Evolutionary conservation across 345 rosid species (phyloP), one percentile per base, ranked within the genome.

Genomic region (Combretum micranthum): DNA sequence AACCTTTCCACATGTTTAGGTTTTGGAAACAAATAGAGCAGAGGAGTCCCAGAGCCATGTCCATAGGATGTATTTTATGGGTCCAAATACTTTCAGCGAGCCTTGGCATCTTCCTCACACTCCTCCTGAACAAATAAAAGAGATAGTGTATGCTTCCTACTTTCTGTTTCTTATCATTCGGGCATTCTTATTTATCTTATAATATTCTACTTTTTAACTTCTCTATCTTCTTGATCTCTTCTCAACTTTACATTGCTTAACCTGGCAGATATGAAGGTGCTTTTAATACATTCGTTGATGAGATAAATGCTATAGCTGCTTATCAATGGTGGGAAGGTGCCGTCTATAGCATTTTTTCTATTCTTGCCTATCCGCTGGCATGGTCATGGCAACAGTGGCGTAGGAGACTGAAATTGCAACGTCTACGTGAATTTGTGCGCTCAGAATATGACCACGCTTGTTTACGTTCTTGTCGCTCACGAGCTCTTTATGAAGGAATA

Each of bases 281-380:
- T 37, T 94, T 85, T 76, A 85, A 90, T 75, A 69, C 88, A 50
- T 90, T 94, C 74, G 96, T 90, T 57, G 99, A 90, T 71, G 99
- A 90, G 77, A 83, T 94, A 57, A 94, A 90, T 87, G 83, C 90
- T 55, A 70, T 94, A 68, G 91, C 96, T 66, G 78, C 97, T 59
- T 94, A 94, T 75, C 97, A 87, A 56, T 94, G 99, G 99, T 94
- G 99, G 99, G 99, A 94, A 76, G 99, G 99, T 69, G 88, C 99
- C 55, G 69, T 84, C 26, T 74, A 82, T 72, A 85, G 81, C 73
- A 87, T 94, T 72, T 88, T 94, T 61, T 86, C 82, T 54, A 65
- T 85, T 67, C 76, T 85, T 69, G 84, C 77, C 14, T 87, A 83
- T 78, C 99, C 97, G 15, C 77, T 90, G 67, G 96, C 96, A 42